These are phyloP conservation scores for Cerioporus squamosus DNA, from an alignment of 1,284 basidiomycete genomes.

Conservation along the genomic window DNA sequence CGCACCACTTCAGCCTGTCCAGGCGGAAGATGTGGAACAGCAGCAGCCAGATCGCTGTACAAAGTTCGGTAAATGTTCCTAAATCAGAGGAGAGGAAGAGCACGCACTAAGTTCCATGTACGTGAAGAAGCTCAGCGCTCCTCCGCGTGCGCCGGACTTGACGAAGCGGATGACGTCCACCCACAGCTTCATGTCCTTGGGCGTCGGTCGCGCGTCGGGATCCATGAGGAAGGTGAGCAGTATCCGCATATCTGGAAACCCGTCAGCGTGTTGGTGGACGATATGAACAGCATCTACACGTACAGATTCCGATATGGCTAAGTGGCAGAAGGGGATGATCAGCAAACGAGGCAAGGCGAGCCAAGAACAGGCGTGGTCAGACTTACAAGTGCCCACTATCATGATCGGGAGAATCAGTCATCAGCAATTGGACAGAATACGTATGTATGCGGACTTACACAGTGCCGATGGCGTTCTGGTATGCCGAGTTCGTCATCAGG, in stretches of 20 bases:
- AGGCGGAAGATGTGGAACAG: conserved; percentile 51
- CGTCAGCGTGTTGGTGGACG: conserved; percentile 10
- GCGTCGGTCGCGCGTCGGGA: conserved; percentile 49
- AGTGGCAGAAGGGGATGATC: conserved; percentile 16
- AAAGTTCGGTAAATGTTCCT: neutral
- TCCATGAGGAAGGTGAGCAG: conserved; percentile 63
- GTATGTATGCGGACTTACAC: conserved; percentile 13
- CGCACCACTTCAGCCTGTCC: conserved; percentile 49
- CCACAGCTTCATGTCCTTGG: conserved; percentile 68
- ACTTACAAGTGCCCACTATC: conserved; percentile 43
- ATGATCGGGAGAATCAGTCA: conserved; percentile 9
- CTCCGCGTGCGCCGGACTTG: conserved; percentile 58
- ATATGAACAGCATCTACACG: neutral
- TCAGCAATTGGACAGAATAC: neutral
- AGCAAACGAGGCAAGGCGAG: neutral
- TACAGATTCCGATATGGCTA: conserved; percentile 58
- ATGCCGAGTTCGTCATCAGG: conserved; percentile 61
- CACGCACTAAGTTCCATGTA: conserved; percentile 62
- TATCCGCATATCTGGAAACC: conserved; percentile 52
- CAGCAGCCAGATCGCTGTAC: conserved; percentile 51
- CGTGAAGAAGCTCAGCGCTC: conserved; percentile 65
- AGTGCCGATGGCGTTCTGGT: conserved; percentile 54
- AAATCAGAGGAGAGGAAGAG: neutral
- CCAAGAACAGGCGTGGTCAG: neutral
- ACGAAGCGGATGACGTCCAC: conserved; percentile 63